A percentile compares a stretch with the other conserved stretches of the same genome.
phyloP scores from a whole-genome alignment of 2,329 filamentous ascomycete genomes.

The Aspergillus japonicus region DNA sequence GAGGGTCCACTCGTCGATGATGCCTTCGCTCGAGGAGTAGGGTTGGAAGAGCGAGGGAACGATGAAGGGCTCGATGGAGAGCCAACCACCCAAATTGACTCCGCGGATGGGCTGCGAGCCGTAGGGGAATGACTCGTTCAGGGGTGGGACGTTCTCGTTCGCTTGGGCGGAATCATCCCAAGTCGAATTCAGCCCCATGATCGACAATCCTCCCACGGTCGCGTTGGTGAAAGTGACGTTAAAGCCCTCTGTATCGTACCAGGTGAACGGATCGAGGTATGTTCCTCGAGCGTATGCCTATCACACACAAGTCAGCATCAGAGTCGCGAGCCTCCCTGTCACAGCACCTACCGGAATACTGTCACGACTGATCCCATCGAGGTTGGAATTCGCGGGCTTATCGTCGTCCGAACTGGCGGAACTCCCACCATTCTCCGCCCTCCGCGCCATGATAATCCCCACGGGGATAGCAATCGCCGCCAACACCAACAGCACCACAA shows the following conservation, averaged over 20 bases:
- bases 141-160: slow-evolving; percentile 75
- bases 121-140: slow-evolving; percentile 78
- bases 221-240: slow-evolving; percentile 89
- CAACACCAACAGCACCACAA: slow-evolving; percentile 54
- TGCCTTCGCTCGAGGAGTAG: slow-evolving; percentile 58
- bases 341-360: slow-evolving; percentile 56
- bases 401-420: neutral
- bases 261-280: slow-evolving; percentile 83
- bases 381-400: slow-evolving; percentile 41
- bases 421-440: slow-evolving; percentile 45
- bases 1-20: slow-evolving; percentile 88
- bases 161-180: slow-evolving; percentile 82
- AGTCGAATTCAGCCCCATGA: slow-evolving; percentile 81
- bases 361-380: slow-evolving; percentile 55
- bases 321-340: neutral
- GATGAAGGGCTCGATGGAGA: slow-evolving; percentile 92
- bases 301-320: slow-evolving; percentile 11
- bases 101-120: slow-evolving; percentile 76
- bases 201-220: slow-evolving; percentile 78
- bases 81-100: slow-evolving; percentile 91
- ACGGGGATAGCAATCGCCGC: slow-evolving; percentile 67
- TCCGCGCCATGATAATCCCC: slow-evolving; percentile 65
- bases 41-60: slow-evolving; percentile 83
- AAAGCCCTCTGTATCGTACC: slow-evolving; percentile 87
- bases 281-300: slow-evolving; percentile 65